Evolutionary conservation across 2,329 filamentous ascomycete genomes (phyloP).

Genomic region (Shiraia sp.): DNA sequence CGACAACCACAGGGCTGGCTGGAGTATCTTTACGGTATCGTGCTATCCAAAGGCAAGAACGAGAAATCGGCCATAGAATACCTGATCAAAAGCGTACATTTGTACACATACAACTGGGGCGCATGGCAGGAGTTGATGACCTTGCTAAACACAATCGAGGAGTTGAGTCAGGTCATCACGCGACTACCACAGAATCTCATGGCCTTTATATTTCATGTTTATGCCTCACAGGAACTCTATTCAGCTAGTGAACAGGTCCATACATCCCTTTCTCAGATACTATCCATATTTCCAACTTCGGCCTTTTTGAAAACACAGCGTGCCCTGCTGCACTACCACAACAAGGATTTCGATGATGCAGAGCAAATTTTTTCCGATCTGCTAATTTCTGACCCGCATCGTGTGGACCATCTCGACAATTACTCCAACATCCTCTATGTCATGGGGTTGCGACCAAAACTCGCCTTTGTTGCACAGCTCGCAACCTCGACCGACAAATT

Average conservation of each 20-base stretch:
- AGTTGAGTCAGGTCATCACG: slow-evolving; percentile 73
- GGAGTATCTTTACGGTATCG: slow-evolving; percentile 89
- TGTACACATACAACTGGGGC: slow-evolving; percentile 95
- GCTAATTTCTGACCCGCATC: slow-evolving; percentile 66
- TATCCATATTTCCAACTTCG: slow-evolving; percentile 82
- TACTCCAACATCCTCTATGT: slow-evolving; percentile 99
- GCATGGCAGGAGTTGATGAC: slow-evolving; percentile 92
- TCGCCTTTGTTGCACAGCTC: slow-evolving; percentile 89
- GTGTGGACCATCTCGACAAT: slow-evolving; percentile 89
- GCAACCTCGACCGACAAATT: slow-evolving; percentile 94
- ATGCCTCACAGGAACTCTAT: slow-evolving; percentile 89
- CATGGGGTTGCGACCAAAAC: slow-evolving; percentile 81
- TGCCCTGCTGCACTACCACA: slow-evolving; percentile 86
- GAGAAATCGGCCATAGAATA: slow-evolving; percentile 82
- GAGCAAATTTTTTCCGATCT: slow-evolving; percentile 70
- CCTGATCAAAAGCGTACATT: slow-evolving; percentile 83
- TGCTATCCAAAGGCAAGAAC: slow-evolving; percentile 88
- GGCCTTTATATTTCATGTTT: slow-evolving; percentile 90
- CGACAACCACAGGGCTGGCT: slow-evolving; percentile 85
- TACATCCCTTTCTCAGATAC: slow-evolving; percentile 74
- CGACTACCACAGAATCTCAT: slow-evolving; percentile 87
- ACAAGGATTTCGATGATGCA: slow-evolving; percentile 73
- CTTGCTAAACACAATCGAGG: slow-evolving; percentile 77
- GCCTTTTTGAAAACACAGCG: slow-evolving; percentile 90
- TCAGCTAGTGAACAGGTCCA: slow-evolving; percentile 78